These are phyloP conservation scores for Parachaetomium inaequale DNA, from an alignment of 495 filamentous ascomycete genomes.

Conservation along the genomic window DNA sequence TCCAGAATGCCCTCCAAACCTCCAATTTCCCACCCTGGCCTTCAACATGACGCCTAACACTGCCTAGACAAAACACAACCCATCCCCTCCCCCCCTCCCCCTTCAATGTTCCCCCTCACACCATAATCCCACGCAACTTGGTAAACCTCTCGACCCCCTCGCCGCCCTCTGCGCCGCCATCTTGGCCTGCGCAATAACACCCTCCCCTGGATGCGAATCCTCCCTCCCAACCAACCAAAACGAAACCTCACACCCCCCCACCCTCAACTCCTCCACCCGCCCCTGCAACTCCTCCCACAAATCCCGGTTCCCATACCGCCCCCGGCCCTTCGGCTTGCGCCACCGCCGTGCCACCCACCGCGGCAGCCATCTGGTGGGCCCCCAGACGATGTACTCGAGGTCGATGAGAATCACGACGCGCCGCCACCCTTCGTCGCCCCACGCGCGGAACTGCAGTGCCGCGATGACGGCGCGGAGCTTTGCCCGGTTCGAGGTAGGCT, in stretches of 20 bases:
- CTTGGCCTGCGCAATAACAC: constrained; percentile 27
- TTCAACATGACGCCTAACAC: too few relatives aligned
- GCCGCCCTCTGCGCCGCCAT: constrained; percentile 27
- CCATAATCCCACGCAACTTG: constrained; percentile 29
- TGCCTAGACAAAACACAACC: too few relatives aligned
- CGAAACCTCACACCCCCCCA: constrained; percentile 28
- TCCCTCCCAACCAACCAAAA: constrained; percentile 30
- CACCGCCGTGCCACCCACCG: constrained; percentile 44
- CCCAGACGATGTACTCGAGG: constrained; percentile 44
- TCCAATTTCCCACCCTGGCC: too few relatives aligned
- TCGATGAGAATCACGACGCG: constrained; percentile 47
- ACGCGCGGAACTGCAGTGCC: constrained; percentile 38
- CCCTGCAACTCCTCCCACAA: constrained; percentile 42
- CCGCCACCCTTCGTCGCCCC: constrained; percentile 40
- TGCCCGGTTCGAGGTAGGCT: constrained; percentile 42
- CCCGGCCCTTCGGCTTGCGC: constrained; percentile 17
- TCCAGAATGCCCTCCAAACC: too few relatives aligned
- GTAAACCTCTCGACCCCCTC: constrained; percentile 23
- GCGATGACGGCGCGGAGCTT: constrained; percentile 46
- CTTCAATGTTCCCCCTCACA: too few relatives aligned
- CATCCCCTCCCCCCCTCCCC: too few relatives aligned
- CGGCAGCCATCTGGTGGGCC: constrained; percentile 41
- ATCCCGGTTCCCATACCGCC: constrained; percentile 37
- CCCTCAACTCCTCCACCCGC: constrained; percentile 27
- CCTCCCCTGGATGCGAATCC: neutral